phyloP scores from a whole-genome alignment of 2,329 filamentous ascomycete genomes.

The Cordyceps cicadae region DNA sequence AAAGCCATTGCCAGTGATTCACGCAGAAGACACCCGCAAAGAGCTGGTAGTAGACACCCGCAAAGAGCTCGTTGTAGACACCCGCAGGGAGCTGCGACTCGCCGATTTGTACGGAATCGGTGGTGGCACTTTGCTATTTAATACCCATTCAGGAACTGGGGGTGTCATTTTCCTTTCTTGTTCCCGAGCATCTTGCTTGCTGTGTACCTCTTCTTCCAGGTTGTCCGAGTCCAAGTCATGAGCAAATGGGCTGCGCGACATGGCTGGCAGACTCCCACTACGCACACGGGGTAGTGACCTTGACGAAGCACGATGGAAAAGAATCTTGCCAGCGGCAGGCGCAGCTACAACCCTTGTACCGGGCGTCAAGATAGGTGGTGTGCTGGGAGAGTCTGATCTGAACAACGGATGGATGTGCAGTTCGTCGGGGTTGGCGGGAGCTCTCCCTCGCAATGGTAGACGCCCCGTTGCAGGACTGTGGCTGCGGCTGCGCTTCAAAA shows the following conservation, averaged over 20 bases:
- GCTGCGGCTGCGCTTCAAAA: conserved; percentile 40
- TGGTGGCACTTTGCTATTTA: conserved; percentile 7
- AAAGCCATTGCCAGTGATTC: not conserved
- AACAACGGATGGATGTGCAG: conserved; percentile 72
- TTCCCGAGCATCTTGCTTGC: not conserved
- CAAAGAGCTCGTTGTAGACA: not conserved
- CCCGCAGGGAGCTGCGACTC: not conserved
- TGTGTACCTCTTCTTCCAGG: not conserved
- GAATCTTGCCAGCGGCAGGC: conserved; percentile 57
- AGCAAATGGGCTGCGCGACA: conserved; percentile 6
- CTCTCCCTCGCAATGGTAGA: conserved; percentile 14
- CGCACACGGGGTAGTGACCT: conserved; percentile 45
- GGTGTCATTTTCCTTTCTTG: conserved; percentile 13
- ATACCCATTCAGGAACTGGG: conserved; percentile 10
- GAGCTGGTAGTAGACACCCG: not conserved
- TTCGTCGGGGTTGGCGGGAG: conserved; percentile 41
- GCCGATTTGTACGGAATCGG: conserved; percentile 5
- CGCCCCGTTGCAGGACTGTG: conserved; percentile 33
- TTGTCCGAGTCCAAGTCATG: not conserved
- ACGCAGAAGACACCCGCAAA: not conserved
- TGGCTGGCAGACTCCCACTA: conserved; percentile 43
- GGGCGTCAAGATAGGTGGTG: conserved; percentile 56
- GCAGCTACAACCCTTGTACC: conserved; percentile 65
- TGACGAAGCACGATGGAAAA: conserved; percentile 45
- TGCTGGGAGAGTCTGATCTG: conserved; percentile 60